Base-by-base conservation (phyloP, 352 stramenopile genomes). In the Phytophthora litchii region DNA sequence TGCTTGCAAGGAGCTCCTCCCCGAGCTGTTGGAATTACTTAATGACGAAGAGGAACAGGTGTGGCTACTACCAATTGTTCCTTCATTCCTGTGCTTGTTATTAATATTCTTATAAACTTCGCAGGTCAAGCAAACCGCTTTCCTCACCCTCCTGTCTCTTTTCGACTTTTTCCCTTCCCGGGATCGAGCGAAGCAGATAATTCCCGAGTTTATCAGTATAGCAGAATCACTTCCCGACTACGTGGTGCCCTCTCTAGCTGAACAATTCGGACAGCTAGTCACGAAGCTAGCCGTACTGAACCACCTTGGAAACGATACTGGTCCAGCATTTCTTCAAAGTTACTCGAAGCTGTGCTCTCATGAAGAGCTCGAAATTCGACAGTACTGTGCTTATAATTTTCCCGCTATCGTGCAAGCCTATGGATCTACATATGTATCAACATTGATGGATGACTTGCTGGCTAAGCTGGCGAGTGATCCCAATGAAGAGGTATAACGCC, bases 1-100 rank as follows among this genome's bases (percentile, higher is more conserved):
- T 51, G 85, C 85, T 1, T 80, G 80, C 17, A 62, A 69, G 0
- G 80, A 89, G n/a, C 41, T 94, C 25, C 67, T 94, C 1, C 76
- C 83, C 1, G 85, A 94, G 31, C 60, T 94, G 1, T 64, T 94
- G 13, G 85, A 94, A 27, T 55, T 94, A 0, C 66, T 94, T 3
- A 83, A 92, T 55, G 85, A 94, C 41, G 85, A 94, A 77, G 85
- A 92, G 62, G 81, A 88, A 44, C 83, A 93, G 69, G 82, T 60
- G 4, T 7, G 21, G 4, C n/a, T 17, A 3, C 11, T 29, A 13
- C 31, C 31, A 3, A 36, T 6, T n/a, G 14, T 27, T 16, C 23
- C 23, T 27, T 27, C 23, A 5, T 54, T 23, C 41, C 37, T 31
- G 20, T 9, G 19, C 2, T 44, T 19, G 3, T 43, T 46, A 41